Evolutionary conservation across 75 land plant species (phyloP), one percentile per base, ranked within the genome.

Genomic region (Larix kaempferi): DNA sequence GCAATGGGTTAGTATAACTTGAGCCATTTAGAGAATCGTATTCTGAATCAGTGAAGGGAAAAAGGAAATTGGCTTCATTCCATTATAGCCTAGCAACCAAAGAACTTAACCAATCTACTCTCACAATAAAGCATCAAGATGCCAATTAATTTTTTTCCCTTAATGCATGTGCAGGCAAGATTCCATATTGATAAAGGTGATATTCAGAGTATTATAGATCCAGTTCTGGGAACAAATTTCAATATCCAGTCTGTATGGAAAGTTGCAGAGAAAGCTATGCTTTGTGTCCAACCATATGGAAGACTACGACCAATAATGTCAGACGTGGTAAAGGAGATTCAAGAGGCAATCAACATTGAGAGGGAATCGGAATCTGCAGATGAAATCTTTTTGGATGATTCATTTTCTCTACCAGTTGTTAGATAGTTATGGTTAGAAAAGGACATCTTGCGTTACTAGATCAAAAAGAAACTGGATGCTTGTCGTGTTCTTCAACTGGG

Each of bases 161-260:
- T 23, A 3, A 41, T 69, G 41, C 39, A 69, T 26, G 19, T 41
- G 25, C 93, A 91, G 93, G 93, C 89, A 54, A 91, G 81, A 54
- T 58, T 80, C 52, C 87, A 89, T 74, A 83, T 91, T 57, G 88
- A 91, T 33, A 85, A 84, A 69, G 91, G 93, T 5, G 86, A 89
- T 67, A 84, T 91, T 41, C 83, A 87, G 57, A 81, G 79, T 29
- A 87, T 91, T 39, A 87, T 91, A 35, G 91, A 91, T 59, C 91
- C 87, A 1, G 69, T 84, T 3, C 57, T 89, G 16, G 54, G 33
- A 21, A 66, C 62, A 22, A 82, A 85, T 44, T 91, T 81, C 62
- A 79, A 87, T 67, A 80, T 89, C 54, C 88, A 91, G 44, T 91
- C 91, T 56, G 88, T 87, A 81, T 93, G 91, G 96, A 95, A 83